Base-by-base conservation (phyloP, 352 stramenopile species). In the Thalassiosira mediterranea region DNA sequence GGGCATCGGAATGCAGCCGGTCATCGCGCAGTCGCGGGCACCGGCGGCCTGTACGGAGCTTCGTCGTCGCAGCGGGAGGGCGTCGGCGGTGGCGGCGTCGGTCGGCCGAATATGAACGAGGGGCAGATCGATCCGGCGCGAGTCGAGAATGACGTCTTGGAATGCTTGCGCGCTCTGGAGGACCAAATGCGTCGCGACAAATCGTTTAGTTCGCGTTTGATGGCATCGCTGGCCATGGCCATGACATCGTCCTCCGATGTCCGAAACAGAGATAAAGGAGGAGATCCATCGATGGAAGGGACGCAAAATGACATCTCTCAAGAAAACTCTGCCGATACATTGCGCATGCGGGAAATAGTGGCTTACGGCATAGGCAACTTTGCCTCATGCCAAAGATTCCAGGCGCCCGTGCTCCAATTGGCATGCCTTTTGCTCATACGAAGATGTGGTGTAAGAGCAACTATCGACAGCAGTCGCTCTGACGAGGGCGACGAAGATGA, bases 301-400 rank as follows among this genome's bases (percentile, higher is more conserved):
- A 49, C 0, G 19, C 10, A 1, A 44, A 47, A 64, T 31, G n/a
- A 49, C 21, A 21, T 52, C 21, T 31, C 8, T 15, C 10, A n/a
- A n/a, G 8, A 44, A 44, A 15, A 10, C 37, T 10, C 37, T 44
- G 37, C 10, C 10, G 10, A 10, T 15, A 44, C 8, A 10, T 32
- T 82, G 7, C 38, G 59, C 63, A 40, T 87, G 10, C 31, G 48
- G 17, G 53, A 81, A 62, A 87, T 91, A 59, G 81, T 92, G 4
- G 88, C 81, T 5, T 92, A 92, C 54, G 86, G 86, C 5, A 85
- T 92, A 66, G 86, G 86, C 15, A 88, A 89, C 42, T 92, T 92
- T 84, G 66, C 72, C 23, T 53, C 54, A 13, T 54, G 53, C 21
- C 34, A 48, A 23, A 31, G 48, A 10, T 72, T 69, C 32, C 87